Evolutionary conservation across 1,139 yeast species (phyloP).

Genomic region (Hyphopichia buzzinii): DNA sequence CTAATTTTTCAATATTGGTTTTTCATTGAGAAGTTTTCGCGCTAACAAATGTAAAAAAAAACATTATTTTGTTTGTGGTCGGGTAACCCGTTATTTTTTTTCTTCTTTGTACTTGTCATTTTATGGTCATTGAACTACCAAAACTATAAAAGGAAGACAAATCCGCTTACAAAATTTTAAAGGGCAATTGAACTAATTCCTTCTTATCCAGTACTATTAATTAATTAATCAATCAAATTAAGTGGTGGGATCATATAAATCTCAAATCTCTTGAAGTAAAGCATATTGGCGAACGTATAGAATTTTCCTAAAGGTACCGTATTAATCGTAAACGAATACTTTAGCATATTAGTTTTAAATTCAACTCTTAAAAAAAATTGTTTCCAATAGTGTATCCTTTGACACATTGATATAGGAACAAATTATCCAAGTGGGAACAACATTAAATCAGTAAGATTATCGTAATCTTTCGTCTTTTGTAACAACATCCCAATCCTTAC

Average conservation of each 20-base stretch:
- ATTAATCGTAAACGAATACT: background rate
- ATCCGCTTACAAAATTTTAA: too few species aligned
- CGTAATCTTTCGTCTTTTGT: background rate
- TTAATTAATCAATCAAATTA: background rate
- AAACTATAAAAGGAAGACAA: background rate
- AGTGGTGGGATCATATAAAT: background rate
- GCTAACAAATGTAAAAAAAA: too few species aligned
- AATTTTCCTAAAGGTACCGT: background rate
- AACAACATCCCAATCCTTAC: background rate
- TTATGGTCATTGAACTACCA: background rate
- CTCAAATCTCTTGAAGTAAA: background rate
- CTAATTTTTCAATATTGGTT: background rate
- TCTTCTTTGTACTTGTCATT: background rate
- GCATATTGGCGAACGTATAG: background rate
- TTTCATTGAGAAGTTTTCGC: background rate
- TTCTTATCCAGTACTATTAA: too few species aligned
- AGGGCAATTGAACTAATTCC: too few species aligned
- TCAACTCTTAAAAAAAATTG: too few species aligned
- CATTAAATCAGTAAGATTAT: background rate
- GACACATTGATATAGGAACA: too few species aligned
- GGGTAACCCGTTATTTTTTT: background rate
- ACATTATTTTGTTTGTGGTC: background rate
- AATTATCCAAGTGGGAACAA: too few species aligned
- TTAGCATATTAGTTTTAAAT: background rate
- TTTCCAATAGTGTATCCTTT: too few species aligned